Percentiles rank a stretch among this genome's conserved stretches.
These are phyloP conservation scores for Kodamaea sagamina DNA, from an alignment of 805 yeast genomes.

Conservation along the genomic window DNA sequence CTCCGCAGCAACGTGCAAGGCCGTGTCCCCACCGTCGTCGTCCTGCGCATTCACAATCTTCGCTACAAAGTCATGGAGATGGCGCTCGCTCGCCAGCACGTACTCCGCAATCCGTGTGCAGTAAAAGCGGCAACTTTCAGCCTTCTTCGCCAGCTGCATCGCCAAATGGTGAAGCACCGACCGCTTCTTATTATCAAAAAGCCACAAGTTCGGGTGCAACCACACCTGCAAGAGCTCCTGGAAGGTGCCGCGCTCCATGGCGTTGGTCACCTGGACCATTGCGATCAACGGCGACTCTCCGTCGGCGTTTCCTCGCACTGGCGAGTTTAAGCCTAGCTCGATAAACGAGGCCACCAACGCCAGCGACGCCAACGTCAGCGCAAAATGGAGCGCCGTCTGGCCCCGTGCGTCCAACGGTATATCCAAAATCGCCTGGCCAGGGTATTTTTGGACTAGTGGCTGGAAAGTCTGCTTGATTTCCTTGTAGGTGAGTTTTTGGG, in stretches of 20 bases:
- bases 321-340: conserved; percentile 36
- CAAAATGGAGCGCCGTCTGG: conserved; percentile 46
- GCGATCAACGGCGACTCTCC: conserved; percentile 55
- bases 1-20: conserved; percentile 45
- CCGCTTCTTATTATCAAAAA: conserved; percentile 62
- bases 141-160: conserved; percentile 36
- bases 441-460: conserved; percentile 21
- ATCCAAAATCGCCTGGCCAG: conserved; percentile 22
- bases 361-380: conserved; percentile 41
- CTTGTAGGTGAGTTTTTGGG: conserved; percentile 17
- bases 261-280: conserved; percentile 80
- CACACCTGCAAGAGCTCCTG: conserved; percentile 61
- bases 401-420: conserved; percentile 42
- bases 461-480: conserved; percentile 30
- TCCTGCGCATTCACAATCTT: conserved; percentile 38
- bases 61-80: conserved; percentile 22
- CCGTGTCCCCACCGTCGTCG: conserved; percentile 38
- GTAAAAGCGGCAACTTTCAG: conserved; percentile 39
- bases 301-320: conserved; percentile 38
- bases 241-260: conserved; percentile 78
- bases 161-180: conserved; percentile 88
- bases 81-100: conserved; percentile 26
- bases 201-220: conserved; percentile 60
- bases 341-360: conserved; percentile 38
- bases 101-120: conserved; percentile 36